These are phyloP conservation scores for Candida yuanshanica DNA, from an alignment of 805 yeast species.

Conservation along the genomic window DNA sequence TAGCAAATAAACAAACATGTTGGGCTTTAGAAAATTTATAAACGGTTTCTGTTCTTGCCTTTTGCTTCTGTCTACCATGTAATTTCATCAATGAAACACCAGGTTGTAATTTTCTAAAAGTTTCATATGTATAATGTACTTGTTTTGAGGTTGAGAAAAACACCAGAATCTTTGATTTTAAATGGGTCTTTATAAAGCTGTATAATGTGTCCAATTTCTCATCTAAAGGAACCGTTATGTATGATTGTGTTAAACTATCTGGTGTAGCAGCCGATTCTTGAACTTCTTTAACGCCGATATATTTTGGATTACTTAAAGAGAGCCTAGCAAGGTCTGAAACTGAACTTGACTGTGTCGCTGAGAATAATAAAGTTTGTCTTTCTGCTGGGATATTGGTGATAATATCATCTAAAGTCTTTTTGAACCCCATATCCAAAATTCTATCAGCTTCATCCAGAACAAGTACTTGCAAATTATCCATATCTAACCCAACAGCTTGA, in stretches of 20 bases:
- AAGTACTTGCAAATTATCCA: conserved; percentile 61
- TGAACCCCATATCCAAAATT: conserved; percentile 74
- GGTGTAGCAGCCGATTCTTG: conserved; percentile 74
- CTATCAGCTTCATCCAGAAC: conserved; percentile 94
- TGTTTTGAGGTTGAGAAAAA: conserved; percentile 64
- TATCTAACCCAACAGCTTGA: conserved; percentile 54
- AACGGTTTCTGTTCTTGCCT: conserved; percentile 73
- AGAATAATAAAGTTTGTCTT: conserved; percentile 86
- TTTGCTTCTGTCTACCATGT: conserved; percentile 85
- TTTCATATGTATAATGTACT: conserved; percentile 36
- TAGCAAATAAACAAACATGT: conserved; percentile 76
- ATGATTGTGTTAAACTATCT: conserved; percentile 76
- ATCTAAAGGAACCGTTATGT: conserved; percentile 60
- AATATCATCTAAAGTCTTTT: conserved; percentile 61
- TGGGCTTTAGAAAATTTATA: conserved; percentile 42
- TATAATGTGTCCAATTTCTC: conserved; percentile 83
- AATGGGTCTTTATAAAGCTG: conserved; percentile 57
- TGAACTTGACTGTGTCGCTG: conserved; percentile 89
- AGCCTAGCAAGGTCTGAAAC: conserved; percentile 78
- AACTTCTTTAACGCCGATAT: conserved; percentile 67
- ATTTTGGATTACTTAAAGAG: conserved; percentile 91
- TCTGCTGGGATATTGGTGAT: conserved; percentile 76
- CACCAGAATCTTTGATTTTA: conserved; percentile 81
- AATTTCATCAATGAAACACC: conserved; percentile 52
- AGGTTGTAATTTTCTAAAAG: conserved; percentile 26